Evolutionary conservation across 768 basidiomycete genomes (phyloP), one percentile per base, ranked within the genome.

Genomic region (Candolleomyces eurysporus): DNA sequence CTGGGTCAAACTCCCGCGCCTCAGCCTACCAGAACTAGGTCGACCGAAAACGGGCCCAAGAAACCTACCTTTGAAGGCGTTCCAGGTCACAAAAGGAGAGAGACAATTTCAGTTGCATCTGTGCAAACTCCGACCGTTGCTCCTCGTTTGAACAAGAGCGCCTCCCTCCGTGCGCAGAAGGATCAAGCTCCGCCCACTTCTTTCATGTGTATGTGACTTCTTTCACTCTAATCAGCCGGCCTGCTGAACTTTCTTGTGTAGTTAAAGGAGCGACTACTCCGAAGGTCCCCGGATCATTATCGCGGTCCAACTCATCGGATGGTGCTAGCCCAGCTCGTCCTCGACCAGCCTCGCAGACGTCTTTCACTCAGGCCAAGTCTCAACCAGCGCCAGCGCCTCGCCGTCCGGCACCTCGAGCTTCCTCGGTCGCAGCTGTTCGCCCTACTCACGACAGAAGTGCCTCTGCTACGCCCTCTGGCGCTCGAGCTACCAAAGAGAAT

Each of bases 71-170:
- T 93, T 66, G 88, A 89, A 0, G 91, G 91, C 39, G 87, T 94
- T 3, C 92, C 92, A 5, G 92, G 92, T 0, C 92, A 94, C 68
- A 94, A 94, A 73, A 80, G 92, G 58, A 76, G 88, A 30, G 90
- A 91, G 69, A 84, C 83, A 14, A 87, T 94, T 63, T 72, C 84
- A 6, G 92, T 94, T 9, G 81, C 87, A 17, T 87, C 86, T 43
- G 82, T 82, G 14, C 81, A 78, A 43, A 82, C 90, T 2, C 92
- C 92, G 1, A 76, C 72, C 5, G 78, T 92, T 10, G 79, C 85
- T 0, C 92, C 92, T 3, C 81, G 90, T 61, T 74, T 88, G 74
- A 91, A 91, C n/a, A 91, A 89, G 66, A 91, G 91, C 43, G 89
- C 92, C 0, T 83, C 88, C 2, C 68, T 93, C 63, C 78, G 90